Evolutionary conservation across 192 early-diverging fungal species (phyloP).

Genomic region (Hyaloraphidium curvatum): DNA sequence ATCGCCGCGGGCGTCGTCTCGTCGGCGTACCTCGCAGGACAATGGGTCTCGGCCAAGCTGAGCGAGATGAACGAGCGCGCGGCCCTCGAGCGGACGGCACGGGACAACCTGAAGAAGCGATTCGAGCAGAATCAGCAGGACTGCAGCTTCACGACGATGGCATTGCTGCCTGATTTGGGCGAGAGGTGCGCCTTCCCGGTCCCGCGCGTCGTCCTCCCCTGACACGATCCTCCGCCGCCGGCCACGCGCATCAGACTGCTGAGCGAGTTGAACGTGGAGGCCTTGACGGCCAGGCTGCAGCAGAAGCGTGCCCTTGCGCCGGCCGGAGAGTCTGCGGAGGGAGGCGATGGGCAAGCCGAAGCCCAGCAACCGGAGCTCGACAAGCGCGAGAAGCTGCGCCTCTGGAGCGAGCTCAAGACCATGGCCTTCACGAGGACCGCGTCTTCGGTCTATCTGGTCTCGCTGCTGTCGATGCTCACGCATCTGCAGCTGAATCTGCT

Average conservation of each 20-base stretch:
- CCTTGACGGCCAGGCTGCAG: not conserved
- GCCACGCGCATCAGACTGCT: too few species aligned
- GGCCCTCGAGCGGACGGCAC: constrained; percentile 42
- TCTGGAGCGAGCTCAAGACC: constrained; percentile 1
- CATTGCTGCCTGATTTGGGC: constrained; percentile 58
- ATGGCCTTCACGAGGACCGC: constrained; percentile 72
- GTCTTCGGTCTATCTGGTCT: constrained; percentile 65
- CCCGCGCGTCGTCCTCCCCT: too few species aligned
- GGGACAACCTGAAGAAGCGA: constrained; percentile 54
- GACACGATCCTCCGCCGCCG: too few species aligned
- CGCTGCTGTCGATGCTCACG: constrained; percentile 67
- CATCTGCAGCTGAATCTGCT: constrained; percentile 77
- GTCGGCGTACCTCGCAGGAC: constrained; percentile 48
- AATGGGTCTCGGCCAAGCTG: constrained; percentile 51
- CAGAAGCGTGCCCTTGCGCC: not conserved
- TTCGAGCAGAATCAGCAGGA: constrained; percentile 92
- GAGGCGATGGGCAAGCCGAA: not conserved
- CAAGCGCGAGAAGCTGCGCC: not conserved
- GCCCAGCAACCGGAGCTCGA: not conserved
- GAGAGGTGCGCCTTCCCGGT: too few species aligned
- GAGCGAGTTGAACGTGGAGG: not conserved
- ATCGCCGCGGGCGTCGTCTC: too few species aligned
- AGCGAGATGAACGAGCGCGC: constrained; percentile 47
- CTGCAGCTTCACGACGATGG: constrained; percentile 66
- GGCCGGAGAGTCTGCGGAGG: not conserved